Conservation (phyloP, 257 asterid genomes). For the Nicotiana tomentosiformis region DNA sequence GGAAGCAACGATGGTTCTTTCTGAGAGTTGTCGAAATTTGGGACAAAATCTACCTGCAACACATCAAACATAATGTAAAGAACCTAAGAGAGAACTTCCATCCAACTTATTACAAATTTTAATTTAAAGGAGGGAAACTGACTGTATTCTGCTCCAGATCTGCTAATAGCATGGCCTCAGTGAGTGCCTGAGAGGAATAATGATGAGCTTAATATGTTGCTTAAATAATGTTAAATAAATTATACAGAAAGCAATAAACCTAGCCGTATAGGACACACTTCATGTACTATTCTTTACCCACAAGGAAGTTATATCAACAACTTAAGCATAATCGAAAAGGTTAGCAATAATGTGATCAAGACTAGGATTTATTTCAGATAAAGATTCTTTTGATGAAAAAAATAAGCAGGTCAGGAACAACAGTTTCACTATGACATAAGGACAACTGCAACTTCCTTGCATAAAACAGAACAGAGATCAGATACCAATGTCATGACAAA, state of each 20-base stretch:
- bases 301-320: neutral
- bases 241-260: neutral
- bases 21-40: conserved; percentile 92
- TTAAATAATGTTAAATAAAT: neutral
- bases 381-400: neutral
- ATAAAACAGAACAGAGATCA: neutral
- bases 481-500: neutral
- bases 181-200: conserved; percentile 59
- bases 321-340: neutral
- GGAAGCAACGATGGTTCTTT: conserved; percentile 98
- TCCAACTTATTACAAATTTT: neutral
- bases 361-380: neutral
- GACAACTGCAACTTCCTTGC: neutral
- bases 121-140: conserved; percentile 21
- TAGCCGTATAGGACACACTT: neutral
- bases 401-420: neutral
- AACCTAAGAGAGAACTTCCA: conserved; percentile 6
- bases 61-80: conserved; percentile 14
- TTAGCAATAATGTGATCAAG: neutral
- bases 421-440: neutral
- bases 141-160: conserved; percentile 92
- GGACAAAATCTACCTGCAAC: conserved; percentile 89
- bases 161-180: conserved; percentile 89
- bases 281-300: neutral
- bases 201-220: neutral